Evolutionary conservation across 139 green algal species (phyloP).

Genomic region (Trebouxia sp.): DNA sequence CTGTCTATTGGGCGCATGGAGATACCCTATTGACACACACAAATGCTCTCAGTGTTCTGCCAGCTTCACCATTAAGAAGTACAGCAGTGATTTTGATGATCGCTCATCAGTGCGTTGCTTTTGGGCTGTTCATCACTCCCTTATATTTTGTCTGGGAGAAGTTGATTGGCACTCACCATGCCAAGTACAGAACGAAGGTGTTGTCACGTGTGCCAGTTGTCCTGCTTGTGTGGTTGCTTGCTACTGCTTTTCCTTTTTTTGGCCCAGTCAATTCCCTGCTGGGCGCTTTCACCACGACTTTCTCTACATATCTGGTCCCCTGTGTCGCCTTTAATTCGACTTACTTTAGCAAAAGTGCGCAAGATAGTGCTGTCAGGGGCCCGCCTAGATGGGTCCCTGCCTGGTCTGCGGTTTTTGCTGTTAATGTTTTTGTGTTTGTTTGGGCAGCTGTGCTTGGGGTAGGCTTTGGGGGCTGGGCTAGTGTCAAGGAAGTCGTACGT

Average conservation of each 20-base stretch:
- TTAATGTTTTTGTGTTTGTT: background rate
- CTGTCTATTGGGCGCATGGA: slow-evolving; percentile 21
- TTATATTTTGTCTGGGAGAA: slow-evolving; percentile 31
- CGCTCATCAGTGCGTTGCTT: slow-evolving; percentile 21
- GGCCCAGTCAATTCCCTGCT: slow-evolving; percentile 9
- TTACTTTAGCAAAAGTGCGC: background rate
- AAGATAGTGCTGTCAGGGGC: background rate
- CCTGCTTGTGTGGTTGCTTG: slow-evolving; percentile 17
- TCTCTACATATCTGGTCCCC: slow-evolving; percentile 19
- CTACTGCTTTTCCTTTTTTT: slow-evolving; percentile 21
- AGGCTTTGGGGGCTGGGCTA: slow-evolving; percentile 9
- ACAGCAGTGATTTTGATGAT: slow-evolving; percentile 12
- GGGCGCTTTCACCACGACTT: slow-evolving; percentile 9
- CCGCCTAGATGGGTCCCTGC: background rate
- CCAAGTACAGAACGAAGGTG: background rate
- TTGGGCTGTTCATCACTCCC: slow-evolving; percentile 25
- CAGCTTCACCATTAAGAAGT: background rate
- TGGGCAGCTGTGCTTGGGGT: slow-evolving; percentile 1
- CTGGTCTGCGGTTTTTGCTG: background rate
- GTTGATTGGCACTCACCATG: slow-evolving; percentile 18
- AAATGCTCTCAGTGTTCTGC: slow-evolving; percentile 14
- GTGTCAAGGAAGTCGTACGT: background rate
- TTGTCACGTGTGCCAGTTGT: slow-evolving; percentile 18
- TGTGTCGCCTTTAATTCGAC: background rate
- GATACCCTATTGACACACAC: background rate